phyloP scores from a whole-genome alignment of 2,329 filamentous ascomycete genomes.

The Stromatinia cepivora region DNA sequence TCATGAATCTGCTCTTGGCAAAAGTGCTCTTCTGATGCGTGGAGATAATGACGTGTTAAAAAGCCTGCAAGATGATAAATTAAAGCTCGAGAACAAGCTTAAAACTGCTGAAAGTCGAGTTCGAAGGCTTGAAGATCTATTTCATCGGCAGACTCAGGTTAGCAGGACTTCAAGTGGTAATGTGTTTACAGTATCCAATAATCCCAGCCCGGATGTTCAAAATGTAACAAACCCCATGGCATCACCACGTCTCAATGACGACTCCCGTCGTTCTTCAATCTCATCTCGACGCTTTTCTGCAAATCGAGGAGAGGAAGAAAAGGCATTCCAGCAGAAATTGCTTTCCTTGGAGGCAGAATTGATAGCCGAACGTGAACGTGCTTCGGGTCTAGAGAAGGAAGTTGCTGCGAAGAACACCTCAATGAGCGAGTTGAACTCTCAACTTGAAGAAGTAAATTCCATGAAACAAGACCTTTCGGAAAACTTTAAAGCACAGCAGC shows the following conservation, averaged over 20 bases:
- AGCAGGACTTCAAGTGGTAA: constrained; percentile 55
- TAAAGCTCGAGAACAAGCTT: constrained; percentile 69
- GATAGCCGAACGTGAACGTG: constrained; percentile 67
- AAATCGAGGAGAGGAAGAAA: constrained; percentile 60
- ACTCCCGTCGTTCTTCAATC: constrained; percentile 59
- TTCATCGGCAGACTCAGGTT: constrained; percentile 76
- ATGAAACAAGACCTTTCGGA: constrained; percentile 92
- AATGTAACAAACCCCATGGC: constrained; percentile 45
- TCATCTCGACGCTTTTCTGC: constrained; percentile 62
- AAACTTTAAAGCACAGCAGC: constrained; percentile 90
- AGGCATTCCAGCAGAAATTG: constrained; percentile 60
- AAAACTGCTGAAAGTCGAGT: constrained; percentile 88
- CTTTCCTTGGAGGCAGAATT: constrained; percentile 76
- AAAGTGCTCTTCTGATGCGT: constrained; percentile 78
- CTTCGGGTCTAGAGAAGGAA: constrained; percentile 68
- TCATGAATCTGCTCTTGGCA: constrained; percentile 84
- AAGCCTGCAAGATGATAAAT: constrained; percentile 80
- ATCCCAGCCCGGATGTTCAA: constrained; percentile 50
- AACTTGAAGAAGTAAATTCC: constrained; percentile 81
- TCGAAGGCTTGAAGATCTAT: constrained; percentile 83
- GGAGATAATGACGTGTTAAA: constrained; percentile 82
- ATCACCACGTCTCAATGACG: constrained; percentile 41
- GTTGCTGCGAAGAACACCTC: constrained; percentile 57
- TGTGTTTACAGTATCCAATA: constrained; percentile 52
- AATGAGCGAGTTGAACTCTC: constrained; percentile 62